These are phyloP conservation scores for Didymella sp. DNA, from an alignment of 2,329 filamentous ascomycete species.

Conservation along the genomic window DNA sequence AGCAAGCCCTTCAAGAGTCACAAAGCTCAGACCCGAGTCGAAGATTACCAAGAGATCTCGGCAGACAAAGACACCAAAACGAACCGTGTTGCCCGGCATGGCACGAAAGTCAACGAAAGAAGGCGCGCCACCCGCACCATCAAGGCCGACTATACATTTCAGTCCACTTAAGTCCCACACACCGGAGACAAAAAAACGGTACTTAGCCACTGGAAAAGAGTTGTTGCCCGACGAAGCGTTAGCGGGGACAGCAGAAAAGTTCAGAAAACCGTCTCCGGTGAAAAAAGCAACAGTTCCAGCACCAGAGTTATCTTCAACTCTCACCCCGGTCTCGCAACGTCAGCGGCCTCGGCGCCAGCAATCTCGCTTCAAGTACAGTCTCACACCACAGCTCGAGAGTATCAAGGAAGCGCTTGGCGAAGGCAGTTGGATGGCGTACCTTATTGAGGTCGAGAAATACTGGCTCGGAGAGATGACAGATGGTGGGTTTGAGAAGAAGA, in stretches of 20 bases:
- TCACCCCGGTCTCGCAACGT: neutral
- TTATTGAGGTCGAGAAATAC: slow-evolving; percentile 18
- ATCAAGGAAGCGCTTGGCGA: slow-evolving; percentile 23
- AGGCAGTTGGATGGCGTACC: slow-evolving; percentile 27
- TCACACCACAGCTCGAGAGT: slow-evolving; percentile 19
- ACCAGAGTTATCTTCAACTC: too few species aligned
- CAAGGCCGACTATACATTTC: too few species aligned
- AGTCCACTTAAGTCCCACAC: too few species aligned
- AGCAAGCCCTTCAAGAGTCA: neutral
- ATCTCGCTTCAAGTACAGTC: slow-evolving; percentile 6
- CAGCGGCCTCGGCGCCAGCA: neutral
- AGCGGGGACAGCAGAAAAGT: too few species aligned
- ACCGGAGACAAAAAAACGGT: too few species aligned
- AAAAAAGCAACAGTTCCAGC: neutral
- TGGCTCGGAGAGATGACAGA: slow-evolving; percentile 10
- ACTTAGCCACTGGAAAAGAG: too few species aligned
- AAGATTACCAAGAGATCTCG: too few species aligned
- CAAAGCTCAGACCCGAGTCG: neutral
- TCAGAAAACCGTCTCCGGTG: neutral
- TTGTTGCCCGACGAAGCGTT: too few species aligned
- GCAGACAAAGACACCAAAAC: too few species aligned
- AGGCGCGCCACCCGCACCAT: too few species aligned
- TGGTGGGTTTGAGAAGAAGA: slow-evolving; percentile 4
- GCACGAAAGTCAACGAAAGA: neutral
- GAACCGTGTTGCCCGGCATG: neutral